Percentiles rank a stretch among this genome's conserved stretches.
Evolutionary conservation across 2,329 filamentous ascomycete genomes (phyloP).

Genomic region (Penicillium brevicompactum): DNA sequence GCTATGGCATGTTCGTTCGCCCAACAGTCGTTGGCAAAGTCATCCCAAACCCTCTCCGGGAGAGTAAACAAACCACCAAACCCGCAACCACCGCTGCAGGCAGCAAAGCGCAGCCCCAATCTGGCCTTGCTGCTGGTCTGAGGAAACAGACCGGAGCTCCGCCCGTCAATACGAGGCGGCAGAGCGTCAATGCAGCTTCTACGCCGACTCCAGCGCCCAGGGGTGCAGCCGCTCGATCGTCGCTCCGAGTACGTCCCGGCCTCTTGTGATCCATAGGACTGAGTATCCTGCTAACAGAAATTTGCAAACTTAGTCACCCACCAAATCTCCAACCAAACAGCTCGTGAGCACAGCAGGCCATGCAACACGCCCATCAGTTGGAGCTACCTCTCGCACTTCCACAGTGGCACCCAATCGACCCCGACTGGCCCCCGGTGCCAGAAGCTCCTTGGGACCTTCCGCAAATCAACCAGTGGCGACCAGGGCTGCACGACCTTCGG

Average conservation of each 20-base stretch:
- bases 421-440: constrained; percentile 58
- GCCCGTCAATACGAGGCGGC: constrained; percentile 60
- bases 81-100: constrained; percentile 33
- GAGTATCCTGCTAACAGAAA: constrained; percentile 20
- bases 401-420: constrained; percentile 48
- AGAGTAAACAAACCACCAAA: constrained; percentile 42
- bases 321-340: constrained; percentile 79
- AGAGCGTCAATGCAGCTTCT: constrained; percentile 66
- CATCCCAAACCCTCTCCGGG: constrained; percentile 34
- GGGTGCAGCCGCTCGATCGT: constrained; percentile 40
- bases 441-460: constrained; percentile 71
- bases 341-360: constrained; percentile 58
- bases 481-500: constrained; percentile 43
- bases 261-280: background rate
- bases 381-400: constrained; percentile 58
- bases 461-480: constrained; percentile 34
- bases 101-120: constrained; percentile 15
- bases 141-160: constrained; percentile 54
- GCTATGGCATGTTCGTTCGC: constrained; percentile 84
- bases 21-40: constrained; percentile 66
- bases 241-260: constrained; percentile 37
- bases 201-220: constrained; percentile 72
- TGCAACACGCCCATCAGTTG: constrained; percentile 39
- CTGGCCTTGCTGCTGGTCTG: constrained; percentile 27
- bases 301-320: constrained; percentile 62